Evolutionary conservation across 2,329 filamentous ascomycete genomes (phyloP).

Genomic region (Colletotrichum sp.): DNA sequence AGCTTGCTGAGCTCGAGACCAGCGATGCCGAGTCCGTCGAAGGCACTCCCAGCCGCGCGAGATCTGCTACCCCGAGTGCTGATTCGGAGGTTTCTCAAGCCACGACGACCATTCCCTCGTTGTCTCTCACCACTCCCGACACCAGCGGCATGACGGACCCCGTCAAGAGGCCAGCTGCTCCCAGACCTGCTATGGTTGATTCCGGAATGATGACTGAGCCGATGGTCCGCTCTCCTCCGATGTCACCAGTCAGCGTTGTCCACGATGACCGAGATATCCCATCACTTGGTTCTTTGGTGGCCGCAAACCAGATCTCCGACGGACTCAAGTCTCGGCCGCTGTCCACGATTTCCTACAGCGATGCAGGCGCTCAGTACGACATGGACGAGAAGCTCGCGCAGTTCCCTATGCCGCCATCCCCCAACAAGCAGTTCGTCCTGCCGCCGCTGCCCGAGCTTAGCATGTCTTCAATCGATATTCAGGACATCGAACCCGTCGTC

Average conservation of each 20-base stretch:
- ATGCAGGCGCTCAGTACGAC: slow-evolving; percentile 57
- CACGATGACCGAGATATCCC: slow-evolving; percentile 32
- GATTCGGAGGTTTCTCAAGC: slow-evolving; percentile 44
- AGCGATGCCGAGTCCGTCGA: slow-evolving; percentile 74
- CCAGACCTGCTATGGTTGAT: slow-evolving; percentile 42
- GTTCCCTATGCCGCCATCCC: slow-evolving; percentile 59
- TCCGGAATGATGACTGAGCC: slow-evolving; percentile 50
- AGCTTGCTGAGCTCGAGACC: slow-evolving; percentile 80
- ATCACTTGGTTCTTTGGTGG: slow-evolving; percentile 48
- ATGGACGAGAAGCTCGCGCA: slow-evolving; percentile 57
- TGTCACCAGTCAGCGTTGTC: slow-evolving; percentile 29
- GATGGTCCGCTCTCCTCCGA: slow-evolving; percentile 21
- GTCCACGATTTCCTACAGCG: slow-evolving; percentile 57
- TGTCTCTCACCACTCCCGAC: slow-evolving; percentile 65
- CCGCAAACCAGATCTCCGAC: slow-evolving; percentile 24
- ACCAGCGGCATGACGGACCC: slow-evolving; percentile 66
- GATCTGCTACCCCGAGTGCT: slow-evolving; percentile 54
- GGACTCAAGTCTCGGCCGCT: slow-evolving; percentile 41
- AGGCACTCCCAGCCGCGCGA: slow-evolving; percentile 60
- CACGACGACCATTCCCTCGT: slow-evolving; percentile 50
- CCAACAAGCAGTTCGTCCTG: slow-evolving; percentile 35
- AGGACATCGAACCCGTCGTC: slow-evolving; percentile 47
- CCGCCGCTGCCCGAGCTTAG: slow-evolving; percentile 39
- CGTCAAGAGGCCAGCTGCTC: slow-evolving; percentile 34
- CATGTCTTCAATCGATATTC: slow-evolving; percentile 48